Conservation (phyloP, 2,329 filamentous ascomycete species). For the Alternaria postmessia region DNA sequence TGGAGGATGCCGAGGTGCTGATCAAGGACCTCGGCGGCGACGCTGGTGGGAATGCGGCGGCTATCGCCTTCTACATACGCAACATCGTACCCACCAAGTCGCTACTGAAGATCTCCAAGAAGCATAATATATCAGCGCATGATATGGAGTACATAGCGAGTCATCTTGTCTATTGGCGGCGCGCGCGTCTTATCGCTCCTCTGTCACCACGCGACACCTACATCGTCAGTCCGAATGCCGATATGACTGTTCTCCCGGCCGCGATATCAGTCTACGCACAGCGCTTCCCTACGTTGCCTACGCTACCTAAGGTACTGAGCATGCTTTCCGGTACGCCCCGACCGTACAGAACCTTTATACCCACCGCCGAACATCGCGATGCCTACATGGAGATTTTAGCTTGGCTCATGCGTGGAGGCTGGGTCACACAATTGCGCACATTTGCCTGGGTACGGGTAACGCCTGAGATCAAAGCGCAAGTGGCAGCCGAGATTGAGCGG, state of each 20-base stretch:
- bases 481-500: slow-evolving; percentile 72
- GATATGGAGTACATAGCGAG: slow-evolving; percentile 88
- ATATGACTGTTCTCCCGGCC: slow-evolving; percentile 73
- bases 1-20: slow-evolving; percentile 83
- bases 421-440: slow-evolving; percentile 91
- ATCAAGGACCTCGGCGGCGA: slow-evolving; percentile 74
- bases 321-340: slow-evolving; percentile 81
- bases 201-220: slow-evolving; percentile 90
- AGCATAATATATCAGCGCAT: slow-evolving; percentile 74
- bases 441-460: slow-evolving; percentile 89
- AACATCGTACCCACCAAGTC: slow-evolving; percentile 68
- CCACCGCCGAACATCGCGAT: slow-evolving; percentile 84
- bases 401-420: slow-evolving; percentile 90
- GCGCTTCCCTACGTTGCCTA: slow-evolving; percentile 82
- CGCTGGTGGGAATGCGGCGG: slow-evolving; percentile 75
- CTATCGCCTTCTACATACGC: slow-evolving; percentile 76
- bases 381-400: slow-evolving; percentile 90
- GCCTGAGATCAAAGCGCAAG: slow-evolving; percentile 82
- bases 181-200: slow-evolving; percentile 88
- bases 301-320: slow-evolving; percentile 86
- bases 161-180: slow-evolving; percentile 95
- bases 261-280: slow-evolving; percentile 77
- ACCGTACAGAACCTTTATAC: slow-evolving; percentile 83
- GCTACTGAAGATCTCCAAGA: slow-evolving; percentile 75
- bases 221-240: slow-evolving; percentile 88